phyloP scores from a whole-genome alignment of 441 rosid species.

The Erodium chrysanthum region DNA sequence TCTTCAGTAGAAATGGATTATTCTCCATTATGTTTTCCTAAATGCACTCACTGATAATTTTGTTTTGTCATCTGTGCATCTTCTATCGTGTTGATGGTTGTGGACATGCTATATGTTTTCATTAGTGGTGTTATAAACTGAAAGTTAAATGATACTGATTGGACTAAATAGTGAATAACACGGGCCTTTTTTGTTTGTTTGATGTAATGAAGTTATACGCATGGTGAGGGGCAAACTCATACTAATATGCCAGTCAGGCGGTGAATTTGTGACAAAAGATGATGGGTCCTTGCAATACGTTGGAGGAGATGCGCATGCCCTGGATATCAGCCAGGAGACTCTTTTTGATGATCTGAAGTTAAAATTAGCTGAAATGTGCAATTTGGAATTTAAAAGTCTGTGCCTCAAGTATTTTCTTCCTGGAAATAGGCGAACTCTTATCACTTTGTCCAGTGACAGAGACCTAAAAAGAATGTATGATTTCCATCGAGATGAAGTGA shows the following conservation, averaged over 20 bases:
- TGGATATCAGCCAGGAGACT: constrained; percentile 58
- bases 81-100: not conserved
- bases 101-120: not conserved
- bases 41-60: no score
- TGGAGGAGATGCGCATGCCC: constrained; percentile 85
- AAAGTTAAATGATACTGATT: no score
- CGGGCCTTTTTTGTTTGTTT: constrained; percentile 14
- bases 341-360: constrained; percentile 57
- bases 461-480: constrained; percentile 78
- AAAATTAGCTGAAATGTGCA: constrained; percentile 56
- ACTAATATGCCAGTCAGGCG: constrained; percentile 75
- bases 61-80: not conserved
- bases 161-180: not conserved
- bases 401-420: constrained; percentile 87
- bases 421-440: constrained; percentile 56
- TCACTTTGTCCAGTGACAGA: constrained; percentile 59
- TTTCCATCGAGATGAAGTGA: constrained; percentile 51
- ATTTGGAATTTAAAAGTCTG: constrained; percentile 52
- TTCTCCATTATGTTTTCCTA: not conserved
- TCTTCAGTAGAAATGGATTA: not conserved
- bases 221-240: constrained; percentile 84
- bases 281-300: constrained; percentile 57
- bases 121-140: not conserved
- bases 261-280: constrained; percentile 50
- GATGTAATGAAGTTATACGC: constrained; percentile 24